Evolutionary conservation across 2,329 filamentous ascomycete genomes (phyloP), one percentile per base, ranked within the genome.

Genomic region (Aspergillus sp.): DNA sequence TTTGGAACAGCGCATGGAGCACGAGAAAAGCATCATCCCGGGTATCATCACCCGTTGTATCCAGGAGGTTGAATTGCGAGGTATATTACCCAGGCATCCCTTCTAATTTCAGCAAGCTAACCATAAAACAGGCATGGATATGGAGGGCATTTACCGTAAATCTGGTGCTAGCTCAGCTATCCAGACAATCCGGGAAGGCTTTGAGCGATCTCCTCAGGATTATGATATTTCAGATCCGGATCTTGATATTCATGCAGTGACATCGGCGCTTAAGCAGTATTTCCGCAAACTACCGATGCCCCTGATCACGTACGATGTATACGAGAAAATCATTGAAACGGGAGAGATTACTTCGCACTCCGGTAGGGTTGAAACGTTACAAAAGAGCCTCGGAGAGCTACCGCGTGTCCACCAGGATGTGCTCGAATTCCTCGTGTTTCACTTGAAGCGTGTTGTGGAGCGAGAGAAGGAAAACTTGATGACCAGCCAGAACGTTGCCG

Each of bases 71-170:
- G 95, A 99, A 75, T 79, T 95, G 20, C 88, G 95, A 71, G 95
- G 93, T 76, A 70, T 52, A 75, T 64, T 53, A 46, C 33, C 11
- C 37, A 13, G 52, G 30, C 27, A 3, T 20, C 44, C 48, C 55
- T 41, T 15, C 7, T 6, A 40, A 46, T 15, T 20, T 27, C 20
- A 22, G 6, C 3, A 42, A 54, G 45, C 63, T 68, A 61, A 70
- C 37, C 19, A 11, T 20, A 24, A 11, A 34, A 44, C 56, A 83
- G 81, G 82, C 46, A 96, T 99, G 91, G 93, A 98, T 68, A 86
- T 96, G 66, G 95, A 98, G 77, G 95, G 95, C 61, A 96, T 99
- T 67, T 99, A 99, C 78, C 88, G 95, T 69, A 99, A 99, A 82
- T 96, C 93, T 51, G 95, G 95, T 57, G 95, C 93, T 64, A 92